Base-by-base conservation (phyloP, 495 filamentous ascomycete species). In the Aspergillus taichungensis region DNA sequence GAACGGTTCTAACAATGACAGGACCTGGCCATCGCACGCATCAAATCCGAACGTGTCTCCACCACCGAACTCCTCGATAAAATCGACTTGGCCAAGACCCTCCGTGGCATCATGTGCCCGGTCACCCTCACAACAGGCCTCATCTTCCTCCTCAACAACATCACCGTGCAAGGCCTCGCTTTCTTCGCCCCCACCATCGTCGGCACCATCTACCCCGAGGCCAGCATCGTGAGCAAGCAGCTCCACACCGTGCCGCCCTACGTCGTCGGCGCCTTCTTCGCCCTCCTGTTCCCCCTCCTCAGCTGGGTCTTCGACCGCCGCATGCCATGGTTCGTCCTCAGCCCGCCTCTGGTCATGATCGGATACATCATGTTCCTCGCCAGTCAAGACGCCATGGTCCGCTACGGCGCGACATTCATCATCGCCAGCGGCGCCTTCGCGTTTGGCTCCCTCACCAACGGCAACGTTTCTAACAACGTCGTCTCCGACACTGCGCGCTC, bases 131-230 rank as follows among this genome's bases (percentile, higher is more conserved):
- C 46, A 1, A 76, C 64, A 3, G 49, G 68, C 5, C 62, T 75
- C 45, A 68, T 77, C 40, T 77, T 76, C 55, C 59, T 76, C 5
- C 61, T 78, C 31, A 57, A 77, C 60, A 78, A 76, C 53, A 70
- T 78, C 54, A 78, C 72, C 5, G 75, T 77, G 5, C 71, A 74
- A 47, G 66, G 74, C 9, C 53, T 77, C n/a, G 83, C 75, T 6
- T 84, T 87, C 69, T 88, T 87, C 59, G 68, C 75, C 0, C 83
- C 84, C 0, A 86, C 83, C 9, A 84, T 88, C 59, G 79, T 87
- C 13, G 53, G 62, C 29, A 82, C 74, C 27, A 87, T 88, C 30
- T 76, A 76, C 42, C 75, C 73, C 4, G 37, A 72, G 12, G 66
- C 66, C 51, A 69, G 60, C 30, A 72, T 77, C 24, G 62, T 87